Conservation (phyloP, 225 moss, liverwort and hornwort species). For the Bryum argenteum region DNA sequence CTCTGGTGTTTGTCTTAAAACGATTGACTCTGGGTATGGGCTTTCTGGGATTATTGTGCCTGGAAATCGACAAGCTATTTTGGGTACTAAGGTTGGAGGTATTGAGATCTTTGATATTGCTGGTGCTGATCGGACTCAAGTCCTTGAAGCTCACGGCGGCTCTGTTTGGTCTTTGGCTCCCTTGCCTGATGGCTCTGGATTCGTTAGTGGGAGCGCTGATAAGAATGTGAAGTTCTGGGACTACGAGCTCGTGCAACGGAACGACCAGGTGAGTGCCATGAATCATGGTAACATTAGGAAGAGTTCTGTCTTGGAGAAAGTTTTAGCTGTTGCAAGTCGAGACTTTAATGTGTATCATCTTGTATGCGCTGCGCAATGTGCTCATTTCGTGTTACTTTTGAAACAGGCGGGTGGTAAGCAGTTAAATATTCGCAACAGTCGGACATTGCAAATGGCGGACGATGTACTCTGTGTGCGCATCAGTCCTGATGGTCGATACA, state of each 20-base stretch:
- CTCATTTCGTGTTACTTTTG: neutral
- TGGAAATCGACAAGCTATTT: slow-evolving; percentile 79
- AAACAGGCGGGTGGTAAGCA: slow-evolving; percentile 65
- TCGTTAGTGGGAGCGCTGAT: slow-evolving; percentile 95
- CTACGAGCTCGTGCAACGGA: slow-evolving; percentile 72
- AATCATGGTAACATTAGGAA: too few relatives aligned
- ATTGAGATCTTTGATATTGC: slow-evolving; percentile 86
- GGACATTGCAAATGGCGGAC: slow-evolving; percentile 90
- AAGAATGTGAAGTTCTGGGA: slow-evolving; percentile 97
- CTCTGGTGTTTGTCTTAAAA: slow-evolving; percentile 80
- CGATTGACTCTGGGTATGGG: slow-evolving; percentile 93
- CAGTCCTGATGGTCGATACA: slow-evolving; percentile 85
- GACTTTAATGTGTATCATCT: neutral
- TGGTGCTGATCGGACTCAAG: slow-evolving; percentile 75
- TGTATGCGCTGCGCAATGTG: too few relatives aligned
- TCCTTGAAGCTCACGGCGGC: slow-evolving; percentile 85
- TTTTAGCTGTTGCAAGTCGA: neutral
- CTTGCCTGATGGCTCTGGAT: slow-evolving; percentile 86
- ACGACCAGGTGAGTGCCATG: slow-evolving; percentile 36
- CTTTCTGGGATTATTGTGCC: slow-evolving; percentile 78
- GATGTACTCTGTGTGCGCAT: slow-evolving; percentile 88
- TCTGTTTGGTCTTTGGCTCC: slow-evolving; percentile 90
- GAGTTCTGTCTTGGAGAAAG: too few relatives aligned
- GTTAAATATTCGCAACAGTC: slow-evolving; percentile 74
- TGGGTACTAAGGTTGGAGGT: slow-evolving; percentile 90